Conservation (phyloP, 805 yeast genomes). For the Jamesozyma gamospora region DNA sequence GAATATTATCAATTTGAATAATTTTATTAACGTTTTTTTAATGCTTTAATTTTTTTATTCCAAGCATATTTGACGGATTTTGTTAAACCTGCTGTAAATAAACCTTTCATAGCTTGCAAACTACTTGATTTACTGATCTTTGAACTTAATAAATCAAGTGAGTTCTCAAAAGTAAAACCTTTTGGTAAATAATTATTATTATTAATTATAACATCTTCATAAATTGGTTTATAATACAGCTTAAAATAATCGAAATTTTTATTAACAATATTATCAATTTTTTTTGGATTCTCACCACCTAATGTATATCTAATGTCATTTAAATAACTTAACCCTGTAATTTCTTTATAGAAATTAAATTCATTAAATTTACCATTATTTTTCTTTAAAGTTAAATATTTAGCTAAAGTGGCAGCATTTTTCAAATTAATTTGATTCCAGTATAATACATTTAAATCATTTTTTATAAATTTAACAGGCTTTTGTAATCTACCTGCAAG, state of each 20-base stretch:
- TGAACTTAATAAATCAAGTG: constrained; percentile 32
- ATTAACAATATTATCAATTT: constrained; percentile 73
- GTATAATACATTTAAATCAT: constrained; percentile 51
- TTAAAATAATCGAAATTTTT: constrained; percentile 66
- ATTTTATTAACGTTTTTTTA: constrained; percentile 8
- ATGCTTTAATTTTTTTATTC: constrained; percentile 48
- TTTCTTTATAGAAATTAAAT: constrained; percentile 58
- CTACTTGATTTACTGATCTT: constrained; percentile 64
- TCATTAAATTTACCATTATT: constrained; percentile 41
- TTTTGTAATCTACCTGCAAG: constrained; percentile 90
- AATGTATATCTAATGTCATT: constrained; percentile 84
- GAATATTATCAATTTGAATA: no score
- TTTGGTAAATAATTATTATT: constrained; percentile 30
- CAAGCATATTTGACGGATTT: constrained; percentile 66
- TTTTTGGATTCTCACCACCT: constrained; percentile 88
- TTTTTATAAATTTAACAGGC: constrained; percentile 71
- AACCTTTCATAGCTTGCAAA: constrained; percentile 71
- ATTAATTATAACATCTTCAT: constrained; percentile 30
- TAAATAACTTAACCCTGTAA: constrained; percentile 71
- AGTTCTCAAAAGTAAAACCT: constrained; percentile 32
- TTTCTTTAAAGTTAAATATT: constrained; percentile 26
- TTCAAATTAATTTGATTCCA: constrained; percentile 68
- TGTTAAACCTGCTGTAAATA: constrained; percentile 73
- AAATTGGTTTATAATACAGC: constrained; percentile 58
- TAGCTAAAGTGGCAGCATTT: constrained; percentile 61